A percentile compares a stretch with the other conserved stretches of the same genome.
These are phyloP conservation scores for Mercurialis annua DNA, from an alignment of 345 rosid genomes.

Conservation along the genomic window DNA sequence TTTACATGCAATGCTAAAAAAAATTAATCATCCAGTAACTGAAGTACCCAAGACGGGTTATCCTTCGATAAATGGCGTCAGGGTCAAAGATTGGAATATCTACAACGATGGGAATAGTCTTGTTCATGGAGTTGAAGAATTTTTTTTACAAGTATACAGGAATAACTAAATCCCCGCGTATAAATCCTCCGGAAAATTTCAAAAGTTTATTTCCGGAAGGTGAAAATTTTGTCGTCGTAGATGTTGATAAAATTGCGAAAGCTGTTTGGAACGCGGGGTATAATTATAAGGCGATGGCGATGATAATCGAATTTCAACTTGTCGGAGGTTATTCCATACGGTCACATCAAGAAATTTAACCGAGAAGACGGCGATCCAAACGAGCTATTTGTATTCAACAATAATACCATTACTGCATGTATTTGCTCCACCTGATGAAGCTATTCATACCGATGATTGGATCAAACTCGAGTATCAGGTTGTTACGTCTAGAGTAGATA, in stretches of 20 bases:
- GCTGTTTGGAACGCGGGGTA: background rate
- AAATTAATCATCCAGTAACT: no score
- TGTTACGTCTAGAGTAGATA: background rate
- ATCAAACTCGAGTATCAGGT: background rate
- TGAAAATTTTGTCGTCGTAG: background rate
- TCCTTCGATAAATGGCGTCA: no score
- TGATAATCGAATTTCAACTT: background rate
- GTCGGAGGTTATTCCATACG: background rate
- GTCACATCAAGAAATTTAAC: no score
- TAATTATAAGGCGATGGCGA: background rate
- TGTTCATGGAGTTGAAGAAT: no score
- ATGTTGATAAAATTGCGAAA: background rate
- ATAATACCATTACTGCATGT: background rate
- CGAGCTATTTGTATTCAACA: background rate
- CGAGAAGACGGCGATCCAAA: background rate
- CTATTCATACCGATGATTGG: background rate
- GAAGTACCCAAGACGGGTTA: no score
- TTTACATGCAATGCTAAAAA: no score
- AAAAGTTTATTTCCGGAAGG: background rate
- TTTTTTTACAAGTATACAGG: no score
- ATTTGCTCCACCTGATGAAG: background rate
- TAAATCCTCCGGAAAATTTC: background rate
- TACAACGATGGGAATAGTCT: no score
- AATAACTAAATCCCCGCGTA: no score
- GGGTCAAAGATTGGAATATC: no score